Percentiles rank a stretch among this genome's conserved stretches.
Evolutionary conservation across 139 green algal species (phyloP).

Genomic region (Micractinium sp.): DNA sequence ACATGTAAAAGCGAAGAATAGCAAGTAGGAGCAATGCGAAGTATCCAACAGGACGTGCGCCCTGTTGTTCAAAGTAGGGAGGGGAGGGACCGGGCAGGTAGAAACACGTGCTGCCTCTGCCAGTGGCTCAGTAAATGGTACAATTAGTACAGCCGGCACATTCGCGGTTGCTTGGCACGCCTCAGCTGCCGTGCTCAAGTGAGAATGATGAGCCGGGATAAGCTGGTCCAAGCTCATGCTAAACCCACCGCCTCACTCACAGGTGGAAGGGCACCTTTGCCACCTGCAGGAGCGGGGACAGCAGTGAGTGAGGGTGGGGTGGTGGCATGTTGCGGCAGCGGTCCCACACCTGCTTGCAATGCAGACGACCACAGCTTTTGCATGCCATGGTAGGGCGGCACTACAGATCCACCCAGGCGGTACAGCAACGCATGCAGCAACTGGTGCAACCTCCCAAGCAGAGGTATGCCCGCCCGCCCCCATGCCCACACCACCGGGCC

Average conservation of each 20-base stretch:
- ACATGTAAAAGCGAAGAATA: no score
- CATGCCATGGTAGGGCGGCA: background rate
- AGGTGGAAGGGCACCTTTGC: slow-evolving; percentile 16
- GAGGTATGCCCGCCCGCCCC: background rate
- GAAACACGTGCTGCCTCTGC: background rate
- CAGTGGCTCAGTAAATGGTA: background rate
- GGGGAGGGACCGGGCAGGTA: background rate
- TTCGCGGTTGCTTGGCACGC: no score
- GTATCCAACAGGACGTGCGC: no score
- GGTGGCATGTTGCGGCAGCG: background rate
- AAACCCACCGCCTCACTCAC: background rate
- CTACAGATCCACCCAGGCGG: background rate
- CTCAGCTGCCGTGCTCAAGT: background rate
- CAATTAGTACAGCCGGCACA: background rate
- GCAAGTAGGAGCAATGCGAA: no score
- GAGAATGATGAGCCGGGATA: no score
- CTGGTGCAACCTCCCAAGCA: background rate
- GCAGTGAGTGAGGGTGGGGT: background rate
- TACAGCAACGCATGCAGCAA: background rate
- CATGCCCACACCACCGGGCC: no score
- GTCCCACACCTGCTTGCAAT: background rate
- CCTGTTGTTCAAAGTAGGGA: background rate
- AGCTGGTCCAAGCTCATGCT: no score
- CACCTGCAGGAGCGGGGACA: background rate
- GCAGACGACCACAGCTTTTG: background rate